A percentile compares a stretch with the other conserved stretches of the same genome.
These are phyloP conservation scores for Ambrosiella beaveri DNA, from an alignment of 2,329 filamentous ascomycete genomes.

Conservation along the genomic window DNA sequence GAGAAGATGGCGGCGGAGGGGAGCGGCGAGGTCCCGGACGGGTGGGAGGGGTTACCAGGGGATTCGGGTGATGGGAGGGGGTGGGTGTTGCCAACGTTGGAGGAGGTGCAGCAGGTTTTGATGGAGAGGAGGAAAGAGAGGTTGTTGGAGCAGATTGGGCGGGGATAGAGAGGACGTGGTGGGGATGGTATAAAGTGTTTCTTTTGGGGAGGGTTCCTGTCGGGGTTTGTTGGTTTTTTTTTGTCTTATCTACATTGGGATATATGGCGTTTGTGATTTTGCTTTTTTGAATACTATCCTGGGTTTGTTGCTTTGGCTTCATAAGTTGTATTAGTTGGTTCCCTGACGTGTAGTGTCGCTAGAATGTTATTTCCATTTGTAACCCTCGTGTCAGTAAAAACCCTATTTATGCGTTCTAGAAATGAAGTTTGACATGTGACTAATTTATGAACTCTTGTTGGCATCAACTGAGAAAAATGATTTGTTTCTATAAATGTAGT, in stretches of 20 bases:
- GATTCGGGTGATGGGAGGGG: conserved; percentile 65
- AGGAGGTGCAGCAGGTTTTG: conserved; percentile 88
- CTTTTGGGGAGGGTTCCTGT: conserved; percentile 3
- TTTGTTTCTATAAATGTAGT: too few relatives aligned
- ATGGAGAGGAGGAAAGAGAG: conserved; percentile 70
- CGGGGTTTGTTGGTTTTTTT: neutral
- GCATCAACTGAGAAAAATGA: too few relatives aligned
- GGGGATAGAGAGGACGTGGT: neutral
- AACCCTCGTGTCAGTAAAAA: too few relatives aligned
- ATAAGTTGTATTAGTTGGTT: neutral
- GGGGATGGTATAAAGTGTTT: neutral
- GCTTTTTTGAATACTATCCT: neutral
- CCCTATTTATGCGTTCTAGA: too few relatives aligned
- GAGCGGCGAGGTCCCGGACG: conserved; percentile 24
- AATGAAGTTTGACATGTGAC: too few relatives aligned
- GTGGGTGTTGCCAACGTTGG: conserved; percentile 71
- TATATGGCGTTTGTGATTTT: neutral
- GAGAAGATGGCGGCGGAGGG: conserved; percentile 41
- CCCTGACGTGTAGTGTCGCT: too few relatives aligned
- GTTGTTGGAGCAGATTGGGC: conserved; percentile 61
- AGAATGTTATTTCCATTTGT: too few relatives aligned
- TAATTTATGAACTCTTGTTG: too few relatives aligned
- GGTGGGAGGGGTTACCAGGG: conserved; percentile 76
- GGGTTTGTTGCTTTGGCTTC: neutral
- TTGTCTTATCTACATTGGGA: neutral